phyloP scores from a whole-genome alignment of 352 stramenopile species.

The Aphanomyces stellatus region DNA sequence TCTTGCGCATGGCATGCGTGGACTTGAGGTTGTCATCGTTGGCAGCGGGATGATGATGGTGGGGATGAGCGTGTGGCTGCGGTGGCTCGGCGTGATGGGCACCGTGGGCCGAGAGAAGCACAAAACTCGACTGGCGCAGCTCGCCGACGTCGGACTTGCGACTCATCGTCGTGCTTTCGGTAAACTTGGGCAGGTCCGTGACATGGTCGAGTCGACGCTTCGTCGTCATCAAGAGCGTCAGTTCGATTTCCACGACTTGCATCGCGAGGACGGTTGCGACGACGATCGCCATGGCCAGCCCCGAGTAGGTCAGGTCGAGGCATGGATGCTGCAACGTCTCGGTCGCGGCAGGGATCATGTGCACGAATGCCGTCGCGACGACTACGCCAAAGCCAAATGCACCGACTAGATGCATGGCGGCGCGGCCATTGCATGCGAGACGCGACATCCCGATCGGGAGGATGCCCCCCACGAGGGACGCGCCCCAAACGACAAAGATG shows the following conservation, averaged over 20 bases:
- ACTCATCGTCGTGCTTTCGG: neutral
- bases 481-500: conserved; percentile 13
- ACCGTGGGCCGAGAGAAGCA: neutral
- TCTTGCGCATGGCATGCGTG: neutral
- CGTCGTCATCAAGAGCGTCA: neutral
- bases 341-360: conserved; percentile 20
- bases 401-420: neutral
- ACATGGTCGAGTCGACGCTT: neutral
- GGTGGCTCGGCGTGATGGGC: neutral
- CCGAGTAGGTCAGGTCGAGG: conserved; percentile 17
- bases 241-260: conserved; percentile 14
- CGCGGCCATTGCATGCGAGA: neutral
- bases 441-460: neutral
- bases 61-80: neutral
- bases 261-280: conserved; percentile 20
- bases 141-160: neutral
- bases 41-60: conserved; percentile 4
- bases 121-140: neutral
- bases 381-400: conserved; percentile 22
- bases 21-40: neutral
- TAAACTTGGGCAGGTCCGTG: neutral
- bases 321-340: conserved; percentile 21
- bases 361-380: conserved; percentile 22
- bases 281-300: conserved; percentile 22
- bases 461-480: conserved; percentile 8